Evolutionary conservation across 305 asterid species (phyloP).

Genomic region (Nicotiana rustica): DNA sequence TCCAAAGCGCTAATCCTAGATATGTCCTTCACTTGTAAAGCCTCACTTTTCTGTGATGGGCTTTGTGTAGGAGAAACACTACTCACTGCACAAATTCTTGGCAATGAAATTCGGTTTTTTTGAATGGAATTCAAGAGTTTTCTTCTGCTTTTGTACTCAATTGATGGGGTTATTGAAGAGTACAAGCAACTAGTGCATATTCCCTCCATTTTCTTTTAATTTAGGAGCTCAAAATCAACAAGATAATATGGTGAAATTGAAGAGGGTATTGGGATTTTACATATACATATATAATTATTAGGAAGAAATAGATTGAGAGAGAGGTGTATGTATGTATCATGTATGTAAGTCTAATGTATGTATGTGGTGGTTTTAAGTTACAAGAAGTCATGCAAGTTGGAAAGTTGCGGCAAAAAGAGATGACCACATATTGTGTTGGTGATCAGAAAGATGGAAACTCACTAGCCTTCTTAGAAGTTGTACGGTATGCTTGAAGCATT

Average conservation of each 20-base stretch:
- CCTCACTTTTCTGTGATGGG: not conserved
- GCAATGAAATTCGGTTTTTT: not conserved
- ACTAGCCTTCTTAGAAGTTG: not conserved
- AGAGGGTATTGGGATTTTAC: not conserved
- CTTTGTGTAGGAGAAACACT: conserved; percentile 21
- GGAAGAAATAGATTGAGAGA: not conserved
- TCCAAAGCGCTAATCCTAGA: conserved; percentile 74
- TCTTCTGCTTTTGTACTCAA: conserved; percentile 24
- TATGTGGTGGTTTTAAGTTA: conserved; percentile 7
- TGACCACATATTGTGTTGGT: conserved; percentile 21
- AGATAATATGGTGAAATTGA: not conserved
- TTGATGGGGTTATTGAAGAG: not conserved
- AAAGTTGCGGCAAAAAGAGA: not conserved
- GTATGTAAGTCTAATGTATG: no score
- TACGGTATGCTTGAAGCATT: conserved; percentile 7
- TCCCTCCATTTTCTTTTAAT: conserved; percentile 25
- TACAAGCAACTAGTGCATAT: conserved; percentile 30
- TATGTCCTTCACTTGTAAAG: conserved; percentile 25
- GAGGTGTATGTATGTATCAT: no score
- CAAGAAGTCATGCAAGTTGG: not conserved
- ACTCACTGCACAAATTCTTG: conserved; percentile 25
- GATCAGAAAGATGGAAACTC: conserved; percentile 24
- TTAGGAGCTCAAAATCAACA: not conserved
- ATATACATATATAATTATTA: not conserved
- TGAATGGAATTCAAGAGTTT: not conserved